These are phyloP conservation scores for Phyllachora maydis DNA, from an alignment of 2,329 filamentous ascomycete genomes.

Conservation along the genomic window DNA sequence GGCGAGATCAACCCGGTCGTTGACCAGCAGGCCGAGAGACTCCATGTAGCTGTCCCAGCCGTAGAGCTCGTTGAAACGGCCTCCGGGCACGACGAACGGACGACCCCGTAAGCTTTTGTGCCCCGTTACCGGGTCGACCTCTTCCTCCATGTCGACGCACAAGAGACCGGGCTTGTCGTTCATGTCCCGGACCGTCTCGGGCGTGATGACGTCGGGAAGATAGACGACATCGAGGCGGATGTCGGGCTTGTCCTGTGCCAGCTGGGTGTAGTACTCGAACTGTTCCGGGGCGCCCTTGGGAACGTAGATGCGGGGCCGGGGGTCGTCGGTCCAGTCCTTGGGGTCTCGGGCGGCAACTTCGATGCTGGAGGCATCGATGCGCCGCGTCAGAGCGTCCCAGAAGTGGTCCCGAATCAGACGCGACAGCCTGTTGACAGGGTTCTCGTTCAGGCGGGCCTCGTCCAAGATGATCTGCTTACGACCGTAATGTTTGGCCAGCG, in stretches of 20 bases:
- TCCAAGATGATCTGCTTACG: slow-evolving; percentile 81
- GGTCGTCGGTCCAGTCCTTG: slow-evolving; percentile 88
- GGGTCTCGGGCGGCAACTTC: slow-evolving; percentile 73
- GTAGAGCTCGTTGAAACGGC: slow-evolving; percentile 94
- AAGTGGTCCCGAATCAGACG: slow-evolving; percentile 79
- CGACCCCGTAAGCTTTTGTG: slow-evolving; percentile 55
- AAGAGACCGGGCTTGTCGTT: slow-evolving; percentile 78
- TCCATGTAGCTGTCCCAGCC: slow-evolving; percentile 99
- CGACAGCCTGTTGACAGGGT: slow-evolving; percentile 73
- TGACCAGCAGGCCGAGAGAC: slow-evolving; percentile 70
- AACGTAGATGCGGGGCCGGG: slow-evolving; percentile 79
- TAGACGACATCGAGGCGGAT: slow-evolving; percentile 72
- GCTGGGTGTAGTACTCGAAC: slow-evolving; percentile 66
- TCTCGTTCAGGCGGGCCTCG: slow-evolving; percentile 81
- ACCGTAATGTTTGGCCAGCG: slow-evolving; percentile 76
- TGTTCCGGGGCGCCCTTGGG: slow-evolving; percentile 72
- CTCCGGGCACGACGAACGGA: slow-evolving; percentile 93
- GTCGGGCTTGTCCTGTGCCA: slow-evolving; percentile 62
- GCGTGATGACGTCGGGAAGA: slow-evolving; percentile 58
- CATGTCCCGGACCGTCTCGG: slow-evolving; percentile 62
- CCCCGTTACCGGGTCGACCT: slow-evolving; percentile 43
- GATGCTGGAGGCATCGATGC: slow-evolving; percentile 76
- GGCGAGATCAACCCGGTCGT: slow-evolving; percentile 68
- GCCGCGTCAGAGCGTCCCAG: slow-evolving; percentile 77
- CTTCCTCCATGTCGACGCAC: slow-evolving; percentile 73